phyloP scores from a whole-genome alignment of 495 filamentous ascomycete genomes.

The Chaetomidium leptoderma region DNA sequence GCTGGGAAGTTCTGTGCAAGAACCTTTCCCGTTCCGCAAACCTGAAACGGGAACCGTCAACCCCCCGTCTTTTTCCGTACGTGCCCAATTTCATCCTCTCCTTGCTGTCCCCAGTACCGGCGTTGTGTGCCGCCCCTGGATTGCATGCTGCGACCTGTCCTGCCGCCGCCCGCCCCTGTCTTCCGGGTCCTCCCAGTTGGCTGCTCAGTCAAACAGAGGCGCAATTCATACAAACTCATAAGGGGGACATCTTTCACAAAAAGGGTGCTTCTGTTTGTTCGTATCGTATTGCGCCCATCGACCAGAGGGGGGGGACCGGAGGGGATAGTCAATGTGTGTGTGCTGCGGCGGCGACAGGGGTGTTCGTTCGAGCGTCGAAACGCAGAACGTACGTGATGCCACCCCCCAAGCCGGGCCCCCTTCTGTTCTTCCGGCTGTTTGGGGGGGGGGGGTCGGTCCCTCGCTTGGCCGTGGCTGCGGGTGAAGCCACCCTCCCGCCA shows the following conservation, averaged over 20 bases:
- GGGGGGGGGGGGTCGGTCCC: slow-evolving; percentile 29
- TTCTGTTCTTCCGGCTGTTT: slow-evolving; percentile 29
- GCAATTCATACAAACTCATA: not conserved
- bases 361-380: slow-evolving; percentile 32
- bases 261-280: not conserved
- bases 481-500: slow-evolving; percentile 25
- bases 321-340: slow-evolving; percentile 6
- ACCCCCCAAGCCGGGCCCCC: slow-evolving; percentile 20
- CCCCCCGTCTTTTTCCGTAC: slow-evolving; percentile 23
- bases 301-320: not conserved
- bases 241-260: not conserved
- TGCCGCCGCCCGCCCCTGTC: slow-evolving; percentile 4
- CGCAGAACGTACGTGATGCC: slow-evolving; percentile 40
- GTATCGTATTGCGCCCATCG: not conserved
- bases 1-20: slow-evolving; percentile 14
- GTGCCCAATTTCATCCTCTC: slow-evolving; percentile 21
- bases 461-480: slow-evolving; percentile 26
- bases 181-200: slow-evolving; percentile 11
- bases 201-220: slow-evolving; percentile 2
- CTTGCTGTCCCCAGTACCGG: slow-evolving; percentile 10
- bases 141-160: slow-evolving; percentile 11
- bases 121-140: slow-evolving; percentile 5
- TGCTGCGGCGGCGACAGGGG: slow-evolving; percentile 10
- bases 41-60: slow-evolving; percentile 33
- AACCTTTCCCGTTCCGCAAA: slow-evolving; percentile 27